Evolutionary conservation across 1,284 basidiomycete genomes (phyloP).

Genomic region (Cryptococcus neoformans): DNA sequence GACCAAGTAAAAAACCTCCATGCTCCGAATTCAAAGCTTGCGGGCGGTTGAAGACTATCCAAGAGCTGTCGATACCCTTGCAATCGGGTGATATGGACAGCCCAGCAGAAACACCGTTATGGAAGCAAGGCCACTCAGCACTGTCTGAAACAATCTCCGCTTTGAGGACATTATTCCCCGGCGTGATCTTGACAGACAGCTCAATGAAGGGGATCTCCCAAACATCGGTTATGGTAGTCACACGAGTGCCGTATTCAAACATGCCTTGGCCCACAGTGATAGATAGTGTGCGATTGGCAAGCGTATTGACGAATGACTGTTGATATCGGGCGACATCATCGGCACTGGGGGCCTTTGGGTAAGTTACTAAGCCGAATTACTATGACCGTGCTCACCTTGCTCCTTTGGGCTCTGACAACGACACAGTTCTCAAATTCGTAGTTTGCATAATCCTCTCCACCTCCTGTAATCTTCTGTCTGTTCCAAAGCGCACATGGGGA

Average conservation of each 20-base stretch:
- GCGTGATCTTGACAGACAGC: constrained; percentile 66
- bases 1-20: constrained; percentile 89
- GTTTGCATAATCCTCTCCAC: constrained; percentile 83
- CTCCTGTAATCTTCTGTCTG: constrained; percentile 80
- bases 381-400: constrained; percentile 56
- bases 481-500: constrained; percentile 74
- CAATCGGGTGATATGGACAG: constrained; percentile 75
- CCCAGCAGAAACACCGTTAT: constrained; percentile 92
- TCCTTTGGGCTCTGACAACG: constrained; percentile 66
- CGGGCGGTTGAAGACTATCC: constrained; percentile 91
- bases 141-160: constrained; percentile 63
- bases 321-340: constrained; percentile 57
- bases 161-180: constrained; percentile 52
- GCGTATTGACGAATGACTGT: constrained; percentile 69
- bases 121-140: constrained; percentile 90
- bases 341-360: constrained; percentile 17
- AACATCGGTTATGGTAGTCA: constrained; percentile 67
- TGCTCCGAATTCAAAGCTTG: constrained; percentile 82
- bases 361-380: neutral
- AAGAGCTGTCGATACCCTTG: constrained; percentile 78
- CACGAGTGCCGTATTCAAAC: constrained; percentile 69
- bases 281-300: constrained; percentile 79
- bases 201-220: constrained; percentile 79
- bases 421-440: constrained; percentile 63
- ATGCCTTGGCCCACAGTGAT: constrained; percentile 81